phyloP scores from a whole-genome alignment of 2,329 filamentous ascomycete genomes.

The Aspergillus arachidicola region DNA sequence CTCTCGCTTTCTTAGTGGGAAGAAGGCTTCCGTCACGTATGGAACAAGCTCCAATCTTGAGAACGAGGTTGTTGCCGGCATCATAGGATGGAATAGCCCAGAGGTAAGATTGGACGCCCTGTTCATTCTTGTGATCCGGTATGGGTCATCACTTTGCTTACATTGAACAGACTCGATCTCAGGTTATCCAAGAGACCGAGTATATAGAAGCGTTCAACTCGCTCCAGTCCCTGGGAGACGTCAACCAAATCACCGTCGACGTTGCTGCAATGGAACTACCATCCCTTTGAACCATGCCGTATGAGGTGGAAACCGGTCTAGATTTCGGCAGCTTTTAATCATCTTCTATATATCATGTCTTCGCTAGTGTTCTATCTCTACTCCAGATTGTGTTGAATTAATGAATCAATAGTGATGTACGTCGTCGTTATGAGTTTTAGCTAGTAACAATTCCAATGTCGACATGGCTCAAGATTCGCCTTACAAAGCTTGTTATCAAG shows the following conservation, averaged over 20 bases:
- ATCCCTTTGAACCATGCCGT: too few species aligned
- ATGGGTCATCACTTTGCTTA: not conserved
- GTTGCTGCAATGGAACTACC: not conserved
- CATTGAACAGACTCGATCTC: not conserved
- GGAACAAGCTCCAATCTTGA: not conserved
- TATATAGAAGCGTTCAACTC: not conserved
- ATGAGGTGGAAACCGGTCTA: too few species aligned
- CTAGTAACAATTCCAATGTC: too few species aligned
- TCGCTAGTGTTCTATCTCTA: too few species aligned
- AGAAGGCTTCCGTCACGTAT: not conserved
- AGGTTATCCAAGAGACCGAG: not conserved
- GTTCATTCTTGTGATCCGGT: not conserved
- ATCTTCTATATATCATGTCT: too few species aligned
- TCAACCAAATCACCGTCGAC: not conserved
- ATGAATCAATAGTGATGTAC: too few species aligned
- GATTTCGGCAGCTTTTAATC: too few species aligned
- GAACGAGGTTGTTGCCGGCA: not conserved
- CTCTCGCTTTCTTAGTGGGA: not conserved
- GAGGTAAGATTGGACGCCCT: not conserved
- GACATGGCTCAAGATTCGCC: too few species aligned
- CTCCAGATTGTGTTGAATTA: too few species aligned
- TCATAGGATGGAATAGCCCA: not conserved
- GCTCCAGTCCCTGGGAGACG: not conserved
- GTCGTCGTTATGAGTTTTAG: too few species aligned
- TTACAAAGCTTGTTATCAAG: too few species aligned